Conservation (phyloP, 345 rosid genomes). For the Carallia brachiata region DNA sequence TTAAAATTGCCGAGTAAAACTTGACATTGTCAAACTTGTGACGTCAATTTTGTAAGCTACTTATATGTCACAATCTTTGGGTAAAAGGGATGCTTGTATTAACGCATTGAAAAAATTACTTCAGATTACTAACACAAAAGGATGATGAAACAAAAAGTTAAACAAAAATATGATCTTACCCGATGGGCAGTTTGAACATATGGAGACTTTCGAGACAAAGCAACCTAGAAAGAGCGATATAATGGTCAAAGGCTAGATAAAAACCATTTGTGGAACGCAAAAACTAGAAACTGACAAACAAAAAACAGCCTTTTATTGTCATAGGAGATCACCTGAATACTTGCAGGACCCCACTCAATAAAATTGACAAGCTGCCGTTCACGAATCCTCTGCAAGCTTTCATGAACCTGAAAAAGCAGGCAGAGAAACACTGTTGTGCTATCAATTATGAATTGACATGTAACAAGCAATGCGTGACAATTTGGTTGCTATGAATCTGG, state of each 20-base stretch:
- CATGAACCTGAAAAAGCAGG: slow-evolving; percentile 66
- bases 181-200: slow-evolving; percentile 96
- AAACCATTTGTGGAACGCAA: neutral
- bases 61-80: neutral
- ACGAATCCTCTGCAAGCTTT: slow-evolving; percentile 95
- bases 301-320: neutral
- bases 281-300: slow-evolving; percentile 9
- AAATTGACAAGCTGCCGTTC: slow-evolving; percentile 98
- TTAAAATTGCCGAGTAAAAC: neutral
- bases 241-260: neutral
- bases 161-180: slow-evolving; percentile 42
- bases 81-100: too few species aligned
- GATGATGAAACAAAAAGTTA: neutral
- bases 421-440: neutral
- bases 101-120: neutral
- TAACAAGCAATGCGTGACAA: too few species aligned
- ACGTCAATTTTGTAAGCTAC: neutral
- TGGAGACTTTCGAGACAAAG: slow-evolving; percentile 93
- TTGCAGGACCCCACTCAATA: slow-evolving; percentile 99
- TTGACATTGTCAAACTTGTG: neutral
- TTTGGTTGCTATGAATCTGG: too few species aligned
- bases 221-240: slow-evolving; percentile 53
- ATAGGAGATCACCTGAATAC: slow-evolving; percentile 67
- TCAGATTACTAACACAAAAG: neutral
- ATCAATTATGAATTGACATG: too few species aligned